A percentile compares a stretch with the other conserved stretches of the same genome.
Evolutionary conservation across 768 basidiomycete genomes (phyloP).

Genomic region (Pholiota molesta): DNA sequence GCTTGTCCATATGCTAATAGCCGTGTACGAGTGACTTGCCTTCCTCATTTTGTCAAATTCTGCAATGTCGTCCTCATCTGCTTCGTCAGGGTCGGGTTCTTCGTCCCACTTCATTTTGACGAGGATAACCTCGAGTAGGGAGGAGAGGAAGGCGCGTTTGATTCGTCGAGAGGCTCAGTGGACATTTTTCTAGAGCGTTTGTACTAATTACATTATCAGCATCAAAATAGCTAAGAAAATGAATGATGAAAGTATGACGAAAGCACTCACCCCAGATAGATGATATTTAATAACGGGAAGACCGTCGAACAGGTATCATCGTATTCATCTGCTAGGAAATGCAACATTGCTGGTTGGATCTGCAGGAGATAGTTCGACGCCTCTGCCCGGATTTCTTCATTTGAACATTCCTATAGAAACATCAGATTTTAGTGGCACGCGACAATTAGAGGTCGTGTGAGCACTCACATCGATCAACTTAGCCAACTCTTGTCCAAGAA

Average conservation of each 20-base stretch:
- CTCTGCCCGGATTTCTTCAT: conserved; percentile 63
- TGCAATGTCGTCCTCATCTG: conserved; percentile 85
- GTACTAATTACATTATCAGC: conserved; percentile 52
- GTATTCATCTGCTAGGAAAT: conserved; percentile 87
- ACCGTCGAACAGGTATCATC: conserved; percentile 89
- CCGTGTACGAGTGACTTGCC: conserved; percentile 40
- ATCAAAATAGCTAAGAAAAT: conserved; percentile 9
- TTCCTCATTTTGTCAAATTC: conserved; percentile 87
- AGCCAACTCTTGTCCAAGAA: conserved; percentile 78
- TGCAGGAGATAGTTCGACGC: conserved; percentile 66
- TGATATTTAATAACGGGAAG: conserved; percentile 75
- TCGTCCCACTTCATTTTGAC: conserved; percentile 91
- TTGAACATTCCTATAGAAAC: conserved; percentile 53
- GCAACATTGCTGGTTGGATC: conserved; percentile 79
- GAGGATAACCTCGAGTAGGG: conserved; percentile 77
- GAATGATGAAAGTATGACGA: neutral
- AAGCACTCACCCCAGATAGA: conserved; percentile 71
- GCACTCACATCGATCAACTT: conserved; percentile 79
- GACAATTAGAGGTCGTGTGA: conserved; percentile 25
- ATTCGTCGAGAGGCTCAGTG: conserved; percentile 61
- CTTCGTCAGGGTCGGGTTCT: conserved; percentile 76
- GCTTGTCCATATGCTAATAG: conserved; percentile 1
- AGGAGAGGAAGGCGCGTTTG: conserved; percentile 75
- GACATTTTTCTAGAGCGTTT: conserved; percentile 72
- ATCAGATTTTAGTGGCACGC: conserved; percentile 11